Evolutionary conservation across 257 asterid genomes (phyloP).

Genomic region (Solanum peruvianum): DNA sequence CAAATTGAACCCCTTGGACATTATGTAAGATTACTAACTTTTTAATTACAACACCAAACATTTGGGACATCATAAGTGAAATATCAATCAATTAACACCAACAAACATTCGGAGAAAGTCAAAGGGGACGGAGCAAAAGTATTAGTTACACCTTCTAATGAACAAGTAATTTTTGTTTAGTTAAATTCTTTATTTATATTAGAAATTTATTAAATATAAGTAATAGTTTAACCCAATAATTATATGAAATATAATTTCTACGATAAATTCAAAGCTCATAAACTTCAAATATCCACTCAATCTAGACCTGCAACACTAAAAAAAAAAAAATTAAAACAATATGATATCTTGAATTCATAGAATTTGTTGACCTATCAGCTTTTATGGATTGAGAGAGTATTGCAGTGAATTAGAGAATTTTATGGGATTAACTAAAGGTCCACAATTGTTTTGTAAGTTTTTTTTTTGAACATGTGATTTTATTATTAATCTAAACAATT

Average conservation of each 20-base stretch:
- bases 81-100: not conserved
- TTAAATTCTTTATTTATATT: not conserved
- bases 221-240: not conserved
- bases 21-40: no score
- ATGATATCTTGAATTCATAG: not conserved
- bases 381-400: not conserved
- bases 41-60: no score
- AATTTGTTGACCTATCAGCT: not conserved
- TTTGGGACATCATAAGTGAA: not conserved
- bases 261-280: not conserved
- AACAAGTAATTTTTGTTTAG: not conserved
- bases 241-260: not conserved
- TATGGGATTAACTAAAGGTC: not conserved
- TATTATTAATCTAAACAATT: no score
- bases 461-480: no score
- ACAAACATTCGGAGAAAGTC: not conserved
- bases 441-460: no score
- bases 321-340: no score
- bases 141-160: not conserved
- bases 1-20: no score
- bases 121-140: not conserved
- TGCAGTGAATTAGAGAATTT: not conserved
- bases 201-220: no score
- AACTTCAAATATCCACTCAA: not conserved
- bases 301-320: no score